Percentiles rank a stretch among this genome's conserved stretches.
phyloP scores from a whole-genome alignment of 768 basidiomycete genomes.

The Phylloporus sp. region DNA sequence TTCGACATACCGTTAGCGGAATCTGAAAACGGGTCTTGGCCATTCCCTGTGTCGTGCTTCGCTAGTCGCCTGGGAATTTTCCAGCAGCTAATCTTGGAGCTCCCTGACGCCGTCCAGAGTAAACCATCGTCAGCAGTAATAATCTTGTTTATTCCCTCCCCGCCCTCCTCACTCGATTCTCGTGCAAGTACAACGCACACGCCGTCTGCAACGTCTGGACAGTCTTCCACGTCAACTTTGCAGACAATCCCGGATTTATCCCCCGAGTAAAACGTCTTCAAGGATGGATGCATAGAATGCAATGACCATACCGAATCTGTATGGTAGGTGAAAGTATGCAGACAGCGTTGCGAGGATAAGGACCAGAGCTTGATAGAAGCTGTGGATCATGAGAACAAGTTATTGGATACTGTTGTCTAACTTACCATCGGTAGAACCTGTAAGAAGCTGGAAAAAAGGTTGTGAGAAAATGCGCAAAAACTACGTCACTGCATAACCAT shows the following conservation, averaged over 20 bases:
- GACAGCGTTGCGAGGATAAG: slow-evolving; percentile 76
- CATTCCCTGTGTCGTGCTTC: slow-evolving; percentile 14
- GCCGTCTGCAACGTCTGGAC: slow-evolving; percentile 78
- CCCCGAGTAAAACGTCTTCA: slow-evolving; percentile 92
- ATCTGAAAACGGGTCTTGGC: slow-evolving; percentile 12
- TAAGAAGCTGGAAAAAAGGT: slow-evolving; percentile 53
- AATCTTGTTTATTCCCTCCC: slow-evolving; percentile 79
- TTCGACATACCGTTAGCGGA: slow-evolving; percentile 8
- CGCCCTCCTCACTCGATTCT: slow-evolving; percentile 43
- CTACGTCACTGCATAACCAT: slow-evolving; percentile 30
- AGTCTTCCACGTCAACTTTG: slow-evolving; percentile 85
- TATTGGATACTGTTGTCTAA: background rate
- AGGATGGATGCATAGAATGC: slow-evolving; percentile 78
- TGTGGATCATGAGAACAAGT: slow-evolving; percentile 21
- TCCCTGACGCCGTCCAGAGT: slow-evolving; percentile 88
- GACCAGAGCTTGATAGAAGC: slow-evolving; percentile 95
- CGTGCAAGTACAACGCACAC: slow-evolving; percentile 84
- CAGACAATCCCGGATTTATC: slow-evolving; percentile 89
- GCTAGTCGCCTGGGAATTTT: slow-evolving; percentile 49
- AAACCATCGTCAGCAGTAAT: slow-evolving; percentile 77
- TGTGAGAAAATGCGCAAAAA: slow-evolving; percentile 7
- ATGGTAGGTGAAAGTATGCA: slow-evolving; percentile 96
- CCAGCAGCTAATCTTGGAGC: slow-evolving; percentile 82
- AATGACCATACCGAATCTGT: slow-evolving; percentile 94
- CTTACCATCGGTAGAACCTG: slow-evolving; percentile 74